Evolutionary conservation across 2,329 filamentous ascomycete genomes (phyloP).

Genomic region (Aspergillus puulaauensis): DNA sequence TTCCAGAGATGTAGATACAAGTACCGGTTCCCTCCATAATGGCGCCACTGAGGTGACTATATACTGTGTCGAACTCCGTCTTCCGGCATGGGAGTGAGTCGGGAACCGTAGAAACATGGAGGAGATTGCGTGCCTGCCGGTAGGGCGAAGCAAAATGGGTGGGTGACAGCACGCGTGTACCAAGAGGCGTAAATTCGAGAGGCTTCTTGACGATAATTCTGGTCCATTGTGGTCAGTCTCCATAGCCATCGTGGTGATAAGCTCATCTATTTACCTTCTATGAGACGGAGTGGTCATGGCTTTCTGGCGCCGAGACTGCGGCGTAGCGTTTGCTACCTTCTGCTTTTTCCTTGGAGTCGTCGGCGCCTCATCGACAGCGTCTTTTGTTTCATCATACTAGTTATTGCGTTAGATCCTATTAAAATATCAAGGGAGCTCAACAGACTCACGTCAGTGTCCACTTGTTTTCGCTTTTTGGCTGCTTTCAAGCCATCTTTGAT

Average conservation of each 20-base stretch:
- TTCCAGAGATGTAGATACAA: conserved; percentile 99
- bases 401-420: background rate
- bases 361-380: conserved; percentile 29
- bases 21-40: conserved; percentile 91
- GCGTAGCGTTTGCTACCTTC: conserved; percentile 49
- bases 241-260: conserved; percentile 22
- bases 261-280: conserved; percentile 52
- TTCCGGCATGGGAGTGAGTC: conserved; percentile 87
- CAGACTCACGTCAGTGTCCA: conserved; percentile 37
- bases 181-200: conserved; percentile 93
- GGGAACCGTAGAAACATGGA: conserved; percentile 93
- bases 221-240: conserved; percentile 11
- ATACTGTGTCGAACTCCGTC: conserved; percentile 86
- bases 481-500: conserved; percentile 66
- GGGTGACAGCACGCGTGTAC: conserved; percentile 78
- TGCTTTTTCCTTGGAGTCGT: conserved; percentile 59
- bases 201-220: conserved; percentile 77
- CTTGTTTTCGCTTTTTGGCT: conserved; percentile 56
- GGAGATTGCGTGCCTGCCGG: conserved; percentile 79
- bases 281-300: conserved; percentile 62
- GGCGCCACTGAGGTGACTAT: conserved; percentile 88
- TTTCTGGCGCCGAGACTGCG: conserved; percentile 42
- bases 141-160: conserved; percentile 78
- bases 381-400: conserved; percentile 41
- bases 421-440: background rate